phyloP scores from a whole-genome alignment of 2,329 filamentous ascomycete genomes.

The Juglanconis oblonga region DNA sequence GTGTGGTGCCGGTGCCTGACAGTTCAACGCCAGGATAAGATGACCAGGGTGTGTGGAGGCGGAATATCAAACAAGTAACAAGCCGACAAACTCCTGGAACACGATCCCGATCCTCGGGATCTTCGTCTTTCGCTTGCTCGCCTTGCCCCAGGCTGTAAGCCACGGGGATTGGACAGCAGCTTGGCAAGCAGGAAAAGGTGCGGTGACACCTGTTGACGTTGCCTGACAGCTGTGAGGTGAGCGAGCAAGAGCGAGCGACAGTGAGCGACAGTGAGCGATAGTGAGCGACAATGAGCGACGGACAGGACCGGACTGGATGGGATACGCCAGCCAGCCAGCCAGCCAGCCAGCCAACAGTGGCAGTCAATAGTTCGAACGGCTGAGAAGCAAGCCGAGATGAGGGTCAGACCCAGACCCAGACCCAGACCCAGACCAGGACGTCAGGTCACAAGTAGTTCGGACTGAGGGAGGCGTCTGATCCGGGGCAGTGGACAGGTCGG shows the following conservation, averaged over 20 bases:
- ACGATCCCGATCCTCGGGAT: conserved; percentile 14
- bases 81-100: conserved; percentile 17
- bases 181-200: conserved; percentile 8
- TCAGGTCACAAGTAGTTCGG: too few species aligned
- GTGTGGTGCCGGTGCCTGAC: neutral
- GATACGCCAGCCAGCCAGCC: conserved; percentile 8
- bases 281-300: too few species aligned
- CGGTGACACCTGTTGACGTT: conserved; percentile 14
- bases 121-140: conserved; percentile 9
- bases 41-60: conserved; percentile 16
- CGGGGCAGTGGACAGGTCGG: neutral
- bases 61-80: conserved; percentile 17
- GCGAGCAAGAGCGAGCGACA: neutral
- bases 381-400: neutral
- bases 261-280: neutral
- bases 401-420: conserved; percentile 8
- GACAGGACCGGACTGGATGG: conserved; percentile 6
- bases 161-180: conserved; percentile 11
- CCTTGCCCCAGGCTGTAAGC: conserved; percentile 3
- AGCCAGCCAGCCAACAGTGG: conserved; percentile 8
- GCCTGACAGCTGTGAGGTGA: neutral
- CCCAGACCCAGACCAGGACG: too few species aligned
- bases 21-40: conserved; percentile 5
- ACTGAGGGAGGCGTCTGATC: neutral
- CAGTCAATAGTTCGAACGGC: neutral